These are phyloP conservation scores for Drechslerella stenobrocha DNA, from an alignment of 2,329 filamentous ascomycete species.

Conservation along the genomic window DNA sequence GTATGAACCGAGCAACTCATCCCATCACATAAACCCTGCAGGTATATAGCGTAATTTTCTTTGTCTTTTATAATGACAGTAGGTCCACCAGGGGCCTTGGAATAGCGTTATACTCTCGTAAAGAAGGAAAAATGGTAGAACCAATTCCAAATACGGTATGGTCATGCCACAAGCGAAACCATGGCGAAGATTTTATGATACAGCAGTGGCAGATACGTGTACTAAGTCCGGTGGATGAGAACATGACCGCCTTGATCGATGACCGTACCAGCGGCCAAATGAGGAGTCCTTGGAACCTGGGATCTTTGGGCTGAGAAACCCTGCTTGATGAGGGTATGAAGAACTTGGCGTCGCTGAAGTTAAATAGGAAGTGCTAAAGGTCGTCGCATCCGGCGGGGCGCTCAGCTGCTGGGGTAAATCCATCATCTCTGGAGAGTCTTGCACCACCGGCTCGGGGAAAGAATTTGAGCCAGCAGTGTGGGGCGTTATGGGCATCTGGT, in stretches of 20 bases:
- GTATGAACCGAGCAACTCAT: neutral
- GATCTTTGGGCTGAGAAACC: slow-evolving; percentile 28
- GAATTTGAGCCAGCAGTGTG: slow-evolving; percentile 51
- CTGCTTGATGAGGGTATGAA: slow-evolving; percentile 21
- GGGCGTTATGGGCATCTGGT: slow-evolving; percentile 53
- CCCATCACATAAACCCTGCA: neutral
- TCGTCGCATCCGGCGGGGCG: slow-evolving; percentile 52
- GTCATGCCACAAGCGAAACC: neutral
- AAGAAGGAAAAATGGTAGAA: neutral
- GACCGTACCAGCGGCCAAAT: slow-evolving; percentile 48
- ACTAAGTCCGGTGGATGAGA: slow-evolving; percentile 42
- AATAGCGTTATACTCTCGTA: neutral
- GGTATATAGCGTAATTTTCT: neutral
- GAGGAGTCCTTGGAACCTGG: slow-evolving; percentile 27
- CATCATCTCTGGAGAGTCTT: slow-evolving; percentile 48
- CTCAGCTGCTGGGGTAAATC: slow-evolving; percentile 50
- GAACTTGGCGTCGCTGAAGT: slow-evolving; percentile 38
- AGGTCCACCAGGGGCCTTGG: slow-evolving; percentile 1
- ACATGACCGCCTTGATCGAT: slow-evolving; percentile 45
- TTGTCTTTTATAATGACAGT: neutral
- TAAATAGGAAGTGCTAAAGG: slow-evolving; percentile 52
- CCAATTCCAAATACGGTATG: neutral
- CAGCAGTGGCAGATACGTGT: slow-evolving; percentile 30
- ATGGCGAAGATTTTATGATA: slow-evolving; percentile 14
- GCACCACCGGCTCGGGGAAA: slow-evolving; percentile 50